Evolutionary conservation across 352 stramenopile species (phyloP), one percentile per base, ranked within the genome.

Genomic region (Pythium monospermum): DNA sequence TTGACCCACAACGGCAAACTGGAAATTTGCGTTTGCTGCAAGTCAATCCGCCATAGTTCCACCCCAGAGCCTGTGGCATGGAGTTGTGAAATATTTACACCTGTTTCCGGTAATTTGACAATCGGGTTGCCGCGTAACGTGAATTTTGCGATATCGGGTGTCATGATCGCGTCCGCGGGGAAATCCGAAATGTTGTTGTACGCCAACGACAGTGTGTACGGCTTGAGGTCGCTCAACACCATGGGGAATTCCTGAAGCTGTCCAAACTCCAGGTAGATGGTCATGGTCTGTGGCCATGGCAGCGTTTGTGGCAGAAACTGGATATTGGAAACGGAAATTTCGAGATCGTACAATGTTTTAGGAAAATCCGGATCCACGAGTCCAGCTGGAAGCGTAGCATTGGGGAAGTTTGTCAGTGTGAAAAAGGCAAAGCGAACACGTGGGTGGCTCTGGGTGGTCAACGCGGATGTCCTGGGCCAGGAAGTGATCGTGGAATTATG

Each of bases 401-500:
- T 46, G 4, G 46, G 22, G n/a, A 64, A 59, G 4, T 30, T 53
- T 1, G 38, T 50, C 4, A 22, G 41, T 11, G 52, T 30, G 3
- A 57, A 26, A 28, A 39, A 49, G 16, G 53, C 0, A 18, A 59
- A 50, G 12, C 35, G 35, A 0, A 64, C 5, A 5, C 47, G 30
- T 10, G 40, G 40, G n/a, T 64, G 42, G n/a, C 15, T 7, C 1
- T 25, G 6, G 11, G 28, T 22, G 8, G 41, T 49, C 27, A 64
- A 15, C 12, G 56, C 56, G 2, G 56, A 47, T 19, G 58, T 36
- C 1, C 4, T 5, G 15, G 19, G 13, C 56, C 56, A 64, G 8
- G 27, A 19, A 21, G 18, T 15, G 33, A 64, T 38, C 2, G 56
- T 64, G 33, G 38, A 33, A 51, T 65, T 65, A 45, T 61, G 56